Evolutionary conservation across 805 yeast species (phyloP), one percentile per base, ranked within the genome.

Genomic region (Starmerella scarabaei): DNA sequence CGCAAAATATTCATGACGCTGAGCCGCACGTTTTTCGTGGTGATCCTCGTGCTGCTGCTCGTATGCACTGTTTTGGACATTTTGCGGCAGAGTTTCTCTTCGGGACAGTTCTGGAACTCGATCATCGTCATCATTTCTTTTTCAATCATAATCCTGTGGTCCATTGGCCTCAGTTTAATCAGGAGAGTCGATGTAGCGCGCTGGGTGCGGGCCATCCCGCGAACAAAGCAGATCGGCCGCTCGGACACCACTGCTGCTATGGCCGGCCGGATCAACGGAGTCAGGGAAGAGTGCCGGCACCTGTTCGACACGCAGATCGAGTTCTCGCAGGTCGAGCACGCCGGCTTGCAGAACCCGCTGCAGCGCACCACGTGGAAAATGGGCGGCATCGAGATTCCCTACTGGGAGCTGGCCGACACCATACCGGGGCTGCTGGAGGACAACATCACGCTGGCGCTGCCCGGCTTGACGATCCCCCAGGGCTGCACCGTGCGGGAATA

Each of bases 31-130:
- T 26, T 36, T 26, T 34, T 59, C 19, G 41, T 60, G 19, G 21
- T 57, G 14, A 36, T 56, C 26, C 37, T 59, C 29, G 50, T 58
- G 19, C 41, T 80, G 17, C 71, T 85, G 40, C 64, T 76, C 21
- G 64, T 81, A 2, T 80, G 80, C 7, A 64, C 88, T 0, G 93
- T 93, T 0, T 71, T 84, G 14, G 96, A 88, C 58, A 74, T 84
- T 23, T 74, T 85, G 44, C 66, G 67, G 1, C 77, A 71, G 52
- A 71, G 76, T 5, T 71, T 73, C 49, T 67, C 78, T 1, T 64
- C 73, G 11, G 71, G 72, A 44, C 73, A 80, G 50, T 91, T 82
- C 1, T 64, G 82, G 56, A 83, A 85, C 55, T 73, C 88, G 3
- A 77, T 86, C 46, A 82, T 86, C 43, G 82, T 85, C 17, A 73